Evolutionary conservation across 306 rosid genomes (phyloP).

Genomic region (Gastrolobium bilobum): DNA sequence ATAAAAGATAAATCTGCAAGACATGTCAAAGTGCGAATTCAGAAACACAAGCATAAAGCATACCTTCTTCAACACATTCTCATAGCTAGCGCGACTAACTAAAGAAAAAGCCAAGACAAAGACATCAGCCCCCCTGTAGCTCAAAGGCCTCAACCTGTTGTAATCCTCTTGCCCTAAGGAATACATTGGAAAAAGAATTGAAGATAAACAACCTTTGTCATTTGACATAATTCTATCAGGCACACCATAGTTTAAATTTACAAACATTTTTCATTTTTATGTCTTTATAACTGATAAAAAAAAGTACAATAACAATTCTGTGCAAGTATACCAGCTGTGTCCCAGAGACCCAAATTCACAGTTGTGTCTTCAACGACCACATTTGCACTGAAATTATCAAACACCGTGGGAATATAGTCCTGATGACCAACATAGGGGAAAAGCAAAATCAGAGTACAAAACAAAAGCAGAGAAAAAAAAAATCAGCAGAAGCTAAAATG

Average conservation of each 20-base stretch:
- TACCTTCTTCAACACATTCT: conserved; percentile 90
- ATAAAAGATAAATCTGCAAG: conserved; percentile 30
- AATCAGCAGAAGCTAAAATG: conserved; percentile 30
- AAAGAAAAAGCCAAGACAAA: conserved; percentile 92
- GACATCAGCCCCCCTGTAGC: conserved; percentile 98
- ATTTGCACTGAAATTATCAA: conserved; percentile 70
- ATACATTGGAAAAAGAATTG: conserved; percentile 43
- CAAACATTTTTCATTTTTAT: background rate
- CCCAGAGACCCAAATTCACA: conserved; percentile 78
- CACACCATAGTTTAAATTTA: conserved; percentile 18
- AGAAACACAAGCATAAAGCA: conserved; percentile 34
- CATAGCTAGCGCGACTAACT: conserved; percentile 94
- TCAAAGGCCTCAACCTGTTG: conserved; percentile 92
- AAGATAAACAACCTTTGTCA: conserved; percentile 42
- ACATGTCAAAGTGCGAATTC: conserved; percentile 33
- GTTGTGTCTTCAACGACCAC: conserved; percentile 62
- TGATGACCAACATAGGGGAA: conserved; percentile 50
- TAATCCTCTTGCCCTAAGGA: conserved; percentile 92
- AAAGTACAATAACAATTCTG: background rate
- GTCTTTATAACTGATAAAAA: background rate
- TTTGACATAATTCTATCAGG: conserved; percentile 21
- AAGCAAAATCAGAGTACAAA: conserved; percentile 42
- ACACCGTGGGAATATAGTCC: conserved; percentile 91
- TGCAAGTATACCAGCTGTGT: conserved; percentile 65
- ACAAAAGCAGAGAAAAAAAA: conserved; percentile 8